Base-by-base conservation (phyloP, 2,329 filamentous ascomycete species). In the Myriosclerotinia curreyana region DNA sequence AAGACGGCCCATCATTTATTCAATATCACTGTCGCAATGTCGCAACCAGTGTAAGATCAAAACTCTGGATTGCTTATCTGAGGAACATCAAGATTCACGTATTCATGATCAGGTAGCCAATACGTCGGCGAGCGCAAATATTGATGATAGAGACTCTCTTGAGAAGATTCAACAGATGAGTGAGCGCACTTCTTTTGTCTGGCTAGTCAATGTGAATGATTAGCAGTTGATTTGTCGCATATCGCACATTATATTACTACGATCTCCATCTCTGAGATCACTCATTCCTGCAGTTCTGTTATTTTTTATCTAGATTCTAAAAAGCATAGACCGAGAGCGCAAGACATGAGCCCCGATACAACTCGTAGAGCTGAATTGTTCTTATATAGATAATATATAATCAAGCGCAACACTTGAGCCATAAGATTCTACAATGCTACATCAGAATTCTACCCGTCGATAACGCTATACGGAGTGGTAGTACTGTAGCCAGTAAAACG, bases 1-100 rank as follows among this genome's bases (percentile, higher is more conserved):
- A n/a, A n/a, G n/a, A n/a, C n/a, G n/a, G n/a, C n/a, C n/a, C n/a
- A n/a, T n/a, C n/a, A n/a, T n/a, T n/a, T n/a, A n/a, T n/a, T n/a
- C n/a, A n/a, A n/a, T n/a, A n/a, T n/a, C n/a, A n/a, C n/a, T n/a
- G n/a, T n/a, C n/a, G n/a, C n/a, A n/a, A n/a, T n/a, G n/a, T n/a
- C n/a, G n/a, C n/a, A n/a, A n/a, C n/a, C n/a, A n/a, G n/a, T n/a
- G n/a, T n/a, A n/a, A n/a, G n/a, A n/a, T n/a, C n/a, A n/a, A n/a
- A n/a, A n/a, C n/a, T n/a, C n/a, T n/a, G n/a, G n/a, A n/a, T 46
- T 58, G 25, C 54, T 34, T 46, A 46, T 58, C 40, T 58, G 40
- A 58, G 34, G 42, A n/a, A 58, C 20, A 58, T 58, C 20, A 28
- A 46, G 36, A 36, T 58, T 58, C 40, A 58, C 20, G 54, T 58